These are phyloP conservation scores for Striga asiatica DNA, from an alignment of 257 asterid genomes.

Conservation along the genomic window DNA sequence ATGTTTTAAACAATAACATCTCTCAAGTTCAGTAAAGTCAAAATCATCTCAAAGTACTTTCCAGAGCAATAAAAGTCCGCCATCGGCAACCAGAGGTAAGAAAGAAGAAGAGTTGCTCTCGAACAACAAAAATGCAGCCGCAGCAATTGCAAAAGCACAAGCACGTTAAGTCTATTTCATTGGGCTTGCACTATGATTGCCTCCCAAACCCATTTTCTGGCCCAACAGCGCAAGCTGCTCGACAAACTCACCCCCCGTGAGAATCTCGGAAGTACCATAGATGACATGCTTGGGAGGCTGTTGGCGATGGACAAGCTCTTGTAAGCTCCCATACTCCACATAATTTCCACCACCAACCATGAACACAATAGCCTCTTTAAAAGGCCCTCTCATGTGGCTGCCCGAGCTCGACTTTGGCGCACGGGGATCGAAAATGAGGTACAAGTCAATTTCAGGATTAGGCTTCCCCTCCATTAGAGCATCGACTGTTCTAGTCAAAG, in stretches of 20 bases:
- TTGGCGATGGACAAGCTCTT: conserved; percentile 48
- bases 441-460: conserved; percentile 77
- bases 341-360: conserved; percentile 99
- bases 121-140: conserved; percentile 10
- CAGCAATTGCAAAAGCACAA: conserved; percentile 1
- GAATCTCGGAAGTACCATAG: conserved; percentile 90
- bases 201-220: conserved; percentile 78
- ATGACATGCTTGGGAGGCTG: conserved; percentile 69
- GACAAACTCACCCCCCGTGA: conserved; percentile 82
- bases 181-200: conserved; percentile 4
- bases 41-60: neutral
- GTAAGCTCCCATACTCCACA: conserved; percentile 76
- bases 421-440: conserved; percentile 79
- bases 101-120: too few species aligned
- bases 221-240: conserved; percentile 61
- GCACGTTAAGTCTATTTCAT: neutral
- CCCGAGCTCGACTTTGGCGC: conserved; percentile 64
- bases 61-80: neutral
- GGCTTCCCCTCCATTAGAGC: conserved; percentile 97
- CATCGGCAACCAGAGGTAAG: conserved; percentile 9
- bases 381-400: conserved; percentile 83
- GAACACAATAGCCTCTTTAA: conserved; percentile 89
- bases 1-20: conserved; percentile 5
- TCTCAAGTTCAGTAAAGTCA: conserved; percentile 8
- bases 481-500: conserved; percentile 78